These are phyloP conservation scores for Fagopyrum esculentum DNA, from an alignment of 148 eudicot genomes.

Conservation along the genomic window DNA sequence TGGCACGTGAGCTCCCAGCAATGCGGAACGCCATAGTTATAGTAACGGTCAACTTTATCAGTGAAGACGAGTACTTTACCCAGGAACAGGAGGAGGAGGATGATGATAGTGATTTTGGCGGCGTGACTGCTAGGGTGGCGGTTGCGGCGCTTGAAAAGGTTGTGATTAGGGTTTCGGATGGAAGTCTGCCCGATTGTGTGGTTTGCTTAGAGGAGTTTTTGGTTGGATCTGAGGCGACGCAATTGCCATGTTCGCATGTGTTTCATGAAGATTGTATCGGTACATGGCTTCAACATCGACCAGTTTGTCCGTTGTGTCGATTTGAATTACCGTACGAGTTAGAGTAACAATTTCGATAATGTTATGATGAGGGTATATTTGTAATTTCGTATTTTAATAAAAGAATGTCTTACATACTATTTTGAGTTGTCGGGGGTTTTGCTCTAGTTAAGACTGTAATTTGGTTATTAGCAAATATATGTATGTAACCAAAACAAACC, in stretches of 20 bases:
- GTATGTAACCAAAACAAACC: no score
- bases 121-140: background rate
- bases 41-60: background rate
- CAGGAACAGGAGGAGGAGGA: background rate
- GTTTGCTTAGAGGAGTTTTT: conserved; percentile 17
- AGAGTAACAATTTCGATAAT: no score
- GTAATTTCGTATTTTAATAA: no score
- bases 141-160: background rate
- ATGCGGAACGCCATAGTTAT: background rate
- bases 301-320: conserved; percentile 21
- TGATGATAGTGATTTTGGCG: background rate
- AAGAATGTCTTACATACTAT: no score
- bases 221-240: background rate
- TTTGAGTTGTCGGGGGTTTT: no score
- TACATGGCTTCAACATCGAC: conserved; percentile 14
- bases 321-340: background rate
- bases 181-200: background rate
- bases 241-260: conserved; percentile 23
- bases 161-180: background rate
- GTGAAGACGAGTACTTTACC: background rate
- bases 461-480: no score
- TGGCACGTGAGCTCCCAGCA: no score
- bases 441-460: no score
- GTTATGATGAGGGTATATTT: no score
- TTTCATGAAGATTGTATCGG: conserved; percentile 18